These are phyloP conservation scores for Aspergillus kassunensis DNA, from an alignment of 495 filamentous ascomycete genomes.

Conservation along the genomic window DNA sequence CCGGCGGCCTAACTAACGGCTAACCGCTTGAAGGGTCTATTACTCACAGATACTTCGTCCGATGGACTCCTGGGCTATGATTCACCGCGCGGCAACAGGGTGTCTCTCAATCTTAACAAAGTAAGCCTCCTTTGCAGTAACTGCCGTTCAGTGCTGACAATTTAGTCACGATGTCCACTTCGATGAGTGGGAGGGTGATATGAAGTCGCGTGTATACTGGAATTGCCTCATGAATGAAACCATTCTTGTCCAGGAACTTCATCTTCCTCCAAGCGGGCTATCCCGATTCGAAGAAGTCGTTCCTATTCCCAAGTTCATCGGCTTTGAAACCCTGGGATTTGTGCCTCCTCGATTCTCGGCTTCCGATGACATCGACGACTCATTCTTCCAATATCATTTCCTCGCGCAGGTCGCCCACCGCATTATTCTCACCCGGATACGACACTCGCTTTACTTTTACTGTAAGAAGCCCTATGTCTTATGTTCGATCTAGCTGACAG, in stretches of 20 bases:
- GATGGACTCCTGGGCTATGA: conserved; percentile 47
- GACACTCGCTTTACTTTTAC: conserved; percentile 47
- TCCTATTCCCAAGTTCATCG: conserved; percentile 47
- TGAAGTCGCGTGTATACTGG: conserved; percentile 49
- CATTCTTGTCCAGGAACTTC: conserved; percentile 45
- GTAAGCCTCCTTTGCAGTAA: conserved; percentile 21
- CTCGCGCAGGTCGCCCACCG: conserved; percentile 47
- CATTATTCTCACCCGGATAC: conserved; percentile 46
- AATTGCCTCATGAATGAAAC: conserved; percentile 49
- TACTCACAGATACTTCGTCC: conserved; percentile 44
- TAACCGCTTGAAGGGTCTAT: conserved; percentile 28
- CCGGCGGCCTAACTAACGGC: conserved; percentile 4
- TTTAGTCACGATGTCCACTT: conserved; percentile 41
- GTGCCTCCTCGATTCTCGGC: conserved; percentile 26
- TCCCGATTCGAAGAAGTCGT: conserved; percentile 43
- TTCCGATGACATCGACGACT: conserved; percentile 38
- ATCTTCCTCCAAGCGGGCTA: conserved; percentile 45
- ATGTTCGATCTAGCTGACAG: not conserved
- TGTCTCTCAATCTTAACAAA: conserved; percentile 47
- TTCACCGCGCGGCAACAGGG: conserved; percentile 45
- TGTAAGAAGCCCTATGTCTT: conserved; percentile 24
- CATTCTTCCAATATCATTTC: conserved; percentile 49
- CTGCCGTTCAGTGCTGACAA: not conserved
- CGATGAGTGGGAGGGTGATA: conserved; percentile 47
- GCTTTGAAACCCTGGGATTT: conserved; percentile 38